Conservation (phyloP, 2,329 filamentous ascomycete species). For the Tolypocladium pustulatum region DNA sequence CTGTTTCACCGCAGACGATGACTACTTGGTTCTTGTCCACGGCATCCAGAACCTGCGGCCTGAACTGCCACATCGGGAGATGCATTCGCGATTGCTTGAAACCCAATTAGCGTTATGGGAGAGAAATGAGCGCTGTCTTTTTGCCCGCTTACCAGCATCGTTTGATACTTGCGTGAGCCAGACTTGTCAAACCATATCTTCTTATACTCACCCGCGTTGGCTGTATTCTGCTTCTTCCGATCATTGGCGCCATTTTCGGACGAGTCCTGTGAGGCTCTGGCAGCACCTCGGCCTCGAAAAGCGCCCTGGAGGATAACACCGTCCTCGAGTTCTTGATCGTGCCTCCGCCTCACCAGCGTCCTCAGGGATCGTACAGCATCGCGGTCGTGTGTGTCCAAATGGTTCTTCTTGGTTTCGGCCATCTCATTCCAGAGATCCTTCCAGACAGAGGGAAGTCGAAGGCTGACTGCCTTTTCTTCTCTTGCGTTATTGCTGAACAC, state of each 20-base stretch:
- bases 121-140: neutral
- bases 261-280: slow-evolving; percentile 35
- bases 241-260: slow-evolving; percentile 38
- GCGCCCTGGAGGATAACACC: slow-evolving; percentile 68
- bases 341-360: slow-evolving; percentile 55
- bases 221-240: slow-evolving; percentile 25
- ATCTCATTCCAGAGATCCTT: slow-evolving; percentile 80
- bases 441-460: slow-evolving; percentile 71
- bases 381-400: slow-evolving; percentile 62
- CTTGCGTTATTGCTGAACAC: slow-evolving; percentile 68
- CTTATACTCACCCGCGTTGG: slow-evolving; percentile 38
- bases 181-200: slow-evolving; percentile 51
- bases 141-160: slow-evolving; percentile 55
- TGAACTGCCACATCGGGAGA: slow-evolving; percentile 84
- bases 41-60: slow-evolving; percentile 63
- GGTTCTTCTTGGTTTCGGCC: slow-evolving; percentile 56
- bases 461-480: slow-evolving; percentile 68
- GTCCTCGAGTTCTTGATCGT: slow-evolving; percentile 60
- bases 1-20: slow-evolving; percentile 93
- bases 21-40: slow-evolving; percentile 76
- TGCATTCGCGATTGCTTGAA: slow-evolving; percentile 54
- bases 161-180: slow-evolving; percentile 52
- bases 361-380: slow-evolving; percentile 57
- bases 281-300: slow-evolving; percentile 51
- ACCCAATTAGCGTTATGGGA: slow-evolving; percentile 1